Percentiles rank a stretch among this genome's conserved stretches.
phyloP scores from a whole-genome alignment of 495 filamentous ascomycete species.

The Talaromyces proteolyticus region DNA sequence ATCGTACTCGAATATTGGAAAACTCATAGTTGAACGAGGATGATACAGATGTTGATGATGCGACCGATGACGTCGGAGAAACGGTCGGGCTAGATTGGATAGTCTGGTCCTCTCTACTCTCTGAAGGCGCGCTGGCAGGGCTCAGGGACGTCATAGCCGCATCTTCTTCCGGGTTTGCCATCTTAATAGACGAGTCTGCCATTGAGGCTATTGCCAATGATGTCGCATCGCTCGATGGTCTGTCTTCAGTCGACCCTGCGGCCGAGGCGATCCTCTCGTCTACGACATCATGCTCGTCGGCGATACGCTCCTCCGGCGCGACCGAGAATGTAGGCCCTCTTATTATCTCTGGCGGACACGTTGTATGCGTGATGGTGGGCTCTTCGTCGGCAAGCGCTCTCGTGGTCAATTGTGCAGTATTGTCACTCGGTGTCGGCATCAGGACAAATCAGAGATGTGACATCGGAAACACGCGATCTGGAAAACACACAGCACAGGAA shows the following conservation, averaged over 20 bases:
- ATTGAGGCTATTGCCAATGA: constrained; percentile 15
- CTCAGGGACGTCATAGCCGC: constrained; percentile 25
- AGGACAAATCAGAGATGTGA: constrained; percentile 33
- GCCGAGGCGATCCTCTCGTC: background rate
- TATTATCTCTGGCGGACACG: constrained; percentile 53
- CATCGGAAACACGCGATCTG: constrained; percentile 28
- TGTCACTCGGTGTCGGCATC: constrained; percentile 57
- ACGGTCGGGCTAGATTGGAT: constrained; percentile 15
- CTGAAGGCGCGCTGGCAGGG: constrained; percentile 23
- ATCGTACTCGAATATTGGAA: constrained; percentile 58
- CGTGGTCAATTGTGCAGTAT: constrained; percentile 32
- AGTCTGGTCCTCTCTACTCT: constrained; percentile 8
- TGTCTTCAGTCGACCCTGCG: background rate
- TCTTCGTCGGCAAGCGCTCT: constrained; percentile 42
- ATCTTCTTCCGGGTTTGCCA: constrained; percentile 23
- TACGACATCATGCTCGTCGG: constrained; percentile 18
- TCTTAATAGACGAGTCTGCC: constrained; percentile 11
- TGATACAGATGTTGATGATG: constrained; percentile 31
- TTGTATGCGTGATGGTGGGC: constrained; percentile 42
- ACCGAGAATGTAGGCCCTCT: constrained; percentile 36
- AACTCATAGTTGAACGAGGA: constrained; percentile 56
- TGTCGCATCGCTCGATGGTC: constrained; percentile 3
- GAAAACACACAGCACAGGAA: constrained; percentile 2
- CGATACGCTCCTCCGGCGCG: constrained; percentile 18
- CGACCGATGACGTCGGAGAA: constrained; percentile 19